These are phyloP conservation scores for Pachysandra terminalis DNA, from an alignment of 164 flowering plant genomes.

Conservation along the genomic window DNA sequence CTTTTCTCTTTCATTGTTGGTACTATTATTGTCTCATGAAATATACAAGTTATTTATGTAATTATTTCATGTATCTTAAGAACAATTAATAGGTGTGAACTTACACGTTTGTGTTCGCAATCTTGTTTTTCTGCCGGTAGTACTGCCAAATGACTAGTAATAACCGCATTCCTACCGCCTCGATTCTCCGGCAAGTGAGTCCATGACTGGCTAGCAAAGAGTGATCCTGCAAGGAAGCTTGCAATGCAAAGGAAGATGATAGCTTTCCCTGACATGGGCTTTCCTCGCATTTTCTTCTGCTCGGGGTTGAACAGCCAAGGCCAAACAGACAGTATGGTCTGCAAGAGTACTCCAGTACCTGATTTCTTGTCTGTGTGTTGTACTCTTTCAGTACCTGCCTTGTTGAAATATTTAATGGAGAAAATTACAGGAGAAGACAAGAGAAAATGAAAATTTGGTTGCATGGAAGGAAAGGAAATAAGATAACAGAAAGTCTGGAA, in stretches of 20 bases:
- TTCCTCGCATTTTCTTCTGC: conserved; percentile 57
- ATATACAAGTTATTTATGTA: too few species aligned
- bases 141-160: background rate
- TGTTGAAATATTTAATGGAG: background rate
- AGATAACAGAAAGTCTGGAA: background rate
- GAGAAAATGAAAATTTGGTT: background rate
- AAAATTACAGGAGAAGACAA: background rate
- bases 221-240: conserved; percentile 66
- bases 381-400: conserved; percentile 3
- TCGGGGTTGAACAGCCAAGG: conserved; percentile 16
- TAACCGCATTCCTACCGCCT: background rate
- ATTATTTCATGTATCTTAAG: too few species aligned
- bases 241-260: conserved; percentile 49
- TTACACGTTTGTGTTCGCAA: conserved; percentile 49
- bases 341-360: conserved; percentile 8
- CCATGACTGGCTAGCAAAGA: conserved; percentile 44
- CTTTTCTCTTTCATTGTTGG: too few species aligned
- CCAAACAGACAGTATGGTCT: conserved; percentile 11
- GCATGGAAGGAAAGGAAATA: too few species aligned
- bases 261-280: conserved; percentile 44
- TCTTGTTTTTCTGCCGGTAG: conserved; percentile 19
- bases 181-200: conserved; percentile 4
- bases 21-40: too few species aligned
- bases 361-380: conserved; percentile 24
- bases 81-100: conserved; percentile 1